Conservation (phyloP, 345 rosid species). For the Rhodomyrtus tomentosa region DNA sequence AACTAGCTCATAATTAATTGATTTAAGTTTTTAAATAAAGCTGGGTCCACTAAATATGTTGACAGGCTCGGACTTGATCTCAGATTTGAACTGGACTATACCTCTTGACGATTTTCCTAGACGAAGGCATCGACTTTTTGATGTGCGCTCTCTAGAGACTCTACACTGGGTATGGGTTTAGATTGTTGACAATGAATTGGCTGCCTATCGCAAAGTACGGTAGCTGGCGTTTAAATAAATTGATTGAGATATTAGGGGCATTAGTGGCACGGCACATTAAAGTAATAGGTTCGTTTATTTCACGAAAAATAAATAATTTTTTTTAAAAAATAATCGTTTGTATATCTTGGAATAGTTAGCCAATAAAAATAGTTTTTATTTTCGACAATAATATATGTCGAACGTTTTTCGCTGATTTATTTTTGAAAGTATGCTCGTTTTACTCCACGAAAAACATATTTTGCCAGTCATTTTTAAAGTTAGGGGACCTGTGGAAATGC, state of each 20-base stretch:
- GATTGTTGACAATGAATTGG: not conserved
- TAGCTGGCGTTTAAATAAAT: not conserved
- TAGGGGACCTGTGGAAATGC: not conserved
- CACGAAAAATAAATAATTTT: too few species aligned
- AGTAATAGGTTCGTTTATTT: too few species aligned
- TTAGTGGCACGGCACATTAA: too few species aligned
- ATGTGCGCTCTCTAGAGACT: rapidly evolving
- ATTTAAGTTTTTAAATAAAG: not conserved
- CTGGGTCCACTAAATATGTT: not conserved
- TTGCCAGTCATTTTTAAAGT: not conserved
- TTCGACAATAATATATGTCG: too few species aligned
- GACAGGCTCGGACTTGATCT: rapidly evolving
- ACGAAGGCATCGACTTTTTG: rapidly evolving
- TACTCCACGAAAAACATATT: not conserved
- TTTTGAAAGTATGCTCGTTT: not conserved
- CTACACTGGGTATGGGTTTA: not conserved
- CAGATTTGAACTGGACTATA: too few species aligned
- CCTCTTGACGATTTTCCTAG: not conserved
- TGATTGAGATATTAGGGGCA: too few species aligned
- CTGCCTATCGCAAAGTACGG: not conserved
- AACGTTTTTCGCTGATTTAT: too few species aligned
- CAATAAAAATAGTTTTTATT: too few species aligned
- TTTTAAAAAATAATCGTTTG: too few species aligned
- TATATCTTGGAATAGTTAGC: too few species aligned
- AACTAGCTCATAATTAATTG: not conserved